phyloP scores from a whole-genome alignment of 2,329 filamentous ascomycete genomes.

The Dactylellina cionopaga region DNA sequence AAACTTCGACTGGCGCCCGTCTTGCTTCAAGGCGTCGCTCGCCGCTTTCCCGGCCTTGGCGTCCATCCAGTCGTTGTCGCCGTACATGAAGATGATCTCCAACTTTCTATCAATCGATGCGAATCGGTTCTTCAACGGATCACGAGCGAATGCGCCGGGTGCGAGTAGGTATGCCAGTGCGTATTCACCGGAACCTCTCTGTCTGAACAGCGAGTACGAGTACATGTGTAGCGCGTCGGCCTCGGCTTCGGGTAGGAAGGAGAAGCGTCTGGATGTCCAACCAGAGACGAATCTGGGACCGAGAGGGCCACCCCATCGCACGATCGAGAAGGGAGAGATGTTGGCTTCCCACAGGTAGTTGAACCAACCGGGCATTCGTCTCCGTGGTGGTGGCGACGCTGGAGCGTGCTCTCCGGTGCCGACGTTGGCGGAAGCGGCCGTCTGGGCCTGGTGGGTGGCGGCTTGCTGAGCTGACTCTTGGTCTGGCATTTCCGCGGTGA shows the following conservation, averaged over 20 bases:
- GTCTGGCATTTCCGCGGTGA: conserved; percentile 81
- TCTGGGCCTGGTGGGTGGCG: conserved; percentile 32
- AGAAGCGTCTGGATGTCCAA: conserved; percentile 93
- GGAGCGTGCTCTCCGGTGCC: conserved; percentile 54
- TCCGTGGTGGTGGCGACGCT: conserved; percentile 64
- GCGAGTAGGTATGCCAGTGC: conserved; percentile 91
- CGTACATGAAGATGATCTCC: conserved; percentile 93
- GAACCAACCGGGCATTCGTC: conserved; percentile 82
- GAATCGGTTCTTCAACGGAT: conserved; percentile 86
- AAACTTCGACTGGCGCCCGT: conserved; percentile 83
- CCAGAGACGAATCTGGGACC: conserved; percentile 92
- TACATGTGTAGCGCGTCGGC: conserved; percentile 89
- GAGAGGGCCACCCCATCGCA: conserved; percentile 86
- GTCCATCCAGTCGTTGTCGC: conserved; percentile 99
- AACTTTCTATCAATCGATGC: conserved; percentile 78
- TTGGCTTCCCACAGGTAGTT: conserved; percentile 97
- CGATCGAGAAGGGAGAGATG: conserved; percentile 84
- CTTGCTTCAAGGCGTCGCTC: conserved; percentile 78
- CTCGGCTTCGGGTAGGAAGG: conserved; percentile 82
- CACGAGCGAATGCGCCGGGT: conserved; percentile 89
- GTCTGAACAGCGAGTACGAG: conserved; percentile 91
- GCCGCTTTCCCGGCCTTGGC: conserved; percentile 83
- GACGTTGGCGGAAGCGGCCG: conserved; percentile 58
- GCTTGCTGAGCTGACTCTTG: conserved; percentile 61
- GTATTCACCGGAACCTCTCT: conserved; percentile 92